phyloP scores from a whole-genome alignment of 1,284 basidiomycete genomes.

The Ceratobasidium sp. region DNA sequence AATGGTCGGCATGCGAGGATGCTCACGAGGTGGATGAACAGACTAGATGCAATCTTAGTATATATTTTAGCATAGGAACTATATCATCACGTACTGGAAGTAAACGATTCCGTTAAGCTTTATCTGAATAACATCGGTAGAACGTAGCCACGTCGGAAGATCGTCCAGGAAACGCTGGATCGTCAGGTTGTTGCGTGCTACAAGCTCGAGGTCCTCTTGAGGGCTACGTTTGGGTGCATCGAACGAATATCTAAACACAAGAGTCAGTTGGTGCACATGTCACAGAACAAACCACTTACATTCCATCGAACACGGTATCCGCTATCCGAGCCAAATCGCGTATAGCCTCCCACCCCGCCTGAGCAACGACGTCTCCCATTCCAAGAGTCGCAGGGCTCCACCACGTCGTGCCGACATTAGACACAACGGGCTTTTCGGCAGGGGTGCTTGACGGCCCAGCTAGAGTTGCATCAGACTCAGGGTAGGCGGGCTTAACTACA shows the following conservation, averaged over 20 bases:
- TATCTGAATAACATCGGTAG: slow-evolving; percentile 20
- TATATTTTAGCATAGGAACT: not conserved
- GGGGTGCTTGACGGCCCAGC: too few species aligned
- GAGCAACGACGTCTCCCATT: slow-evolving; percentile 16
- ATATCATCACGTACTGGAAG: slow-evolving; percentile 6
- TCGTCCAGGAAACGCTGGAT: slow-evolving; percentile 39
- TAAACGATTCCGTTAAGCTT: slow-evolving; percentile 37
- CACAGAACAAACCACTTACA: not conserved
- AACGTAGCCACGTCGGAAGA: slow-evolving; percentile 32
- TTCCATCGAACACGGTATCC: slow-evolving; percentile 32
- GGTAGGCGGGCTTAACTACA: too few species aligned
- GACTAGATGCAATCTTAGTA: not conserved
- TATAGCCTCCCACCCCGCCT: slow-evolving; percentile 36
- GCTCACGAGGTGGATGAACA: slow-evolving; percentile 30
- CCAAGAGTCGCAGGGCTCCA: slow-evolving; percentile 32
- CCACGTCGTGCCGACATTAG: slow-evolving; percentile 1
- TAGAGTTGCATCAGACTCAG: too few species aligned
- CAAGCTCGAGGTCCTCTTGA: slow-evolving; percentile 29
- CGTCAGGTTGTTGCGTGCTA: slow-evolving; percentile 35
- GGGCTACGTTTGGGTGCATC: slow-evolving; percentile 35
- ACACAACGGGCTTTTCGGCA: not conserved
- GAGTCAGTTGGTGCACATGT: not conserved
- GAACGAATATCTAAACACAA: slow-evolving; percentile 19
- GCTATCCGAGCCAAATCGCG: slow-evolving; percentile 27
- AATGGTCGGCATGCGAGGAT: slow-evolving; percentile 32